A percentile compares a stretch with the other conserved stretches of the same genome.
phyloP scores from a whole-genome alignment of 2,329 filamentous ascomycete genomes.

The Penicillium frequentans region DNA sequence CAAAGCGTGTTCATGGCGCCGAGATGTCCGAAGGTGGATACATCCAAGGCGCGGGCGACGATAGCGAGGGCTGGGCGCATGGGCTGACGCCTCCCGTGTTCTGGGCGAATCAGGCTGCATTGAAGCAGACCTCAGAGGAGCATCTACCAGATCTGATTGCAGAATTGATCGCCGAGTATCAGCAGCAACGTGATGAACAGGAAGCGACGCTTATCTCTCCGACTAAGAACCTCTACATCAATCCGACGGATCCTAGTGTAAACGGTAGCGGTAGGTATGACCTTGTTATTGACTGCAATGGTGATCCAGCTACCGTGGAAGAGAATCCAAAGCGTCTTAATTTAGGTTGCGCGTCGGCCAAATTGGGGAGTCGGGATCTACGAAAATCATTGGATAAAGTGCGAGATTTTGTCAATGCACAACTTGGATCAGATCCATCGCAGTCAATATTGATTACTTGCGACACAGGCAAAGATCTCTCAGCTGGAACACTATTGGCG shows the following conservation, averaged over 20 bases:
- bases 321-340: conserved; percentile 42
- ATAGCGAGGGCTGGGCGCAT: conserved; percentile 88
- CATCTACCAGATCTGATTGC: conserved; percentile 58
- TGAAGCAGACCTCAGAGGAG: conserved; percentile 66
- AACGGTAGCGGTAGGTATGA: conserved; percentile 45
- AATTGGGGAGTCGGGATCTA: conserved; percentile 81
- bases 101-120: conserved; percentile 65
- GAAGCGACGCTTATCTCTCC: conserved; percentile 38
- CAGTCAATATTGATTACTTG: conserved; percentile 63
- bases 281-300: conserved; percentile 45
- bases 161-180: conserved; percentile 38
- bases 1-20: conserved; percentile 66
- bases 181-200: conserved; percentile 16
- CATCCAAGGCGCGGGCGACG: conserved; percentile 91
- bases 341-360: conserved; percentile 68
- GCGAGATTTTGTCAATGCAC: conserved; percentile 53
- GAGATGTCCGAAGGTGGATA: conserved; percentile 74
- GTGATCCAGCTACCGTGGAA: conserved; percentile 35
- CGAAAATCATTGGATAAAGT: conserved; percentile 67
- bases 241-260: conserved; percentile 26
- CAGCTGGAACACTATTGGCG: conserved; percentile 74
- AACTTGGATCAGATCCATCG: conserved; percentile 30
- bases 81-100: conserved; percentile 77
- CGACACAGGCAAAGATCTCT: conserved; percentile 75
- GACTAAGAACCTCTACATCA: conserved; percentile 36